Evolutionary conservation across 2,329 filamentous ascomycete species (phyloP).

Genomic region (Beauveria sp.): DNA sequence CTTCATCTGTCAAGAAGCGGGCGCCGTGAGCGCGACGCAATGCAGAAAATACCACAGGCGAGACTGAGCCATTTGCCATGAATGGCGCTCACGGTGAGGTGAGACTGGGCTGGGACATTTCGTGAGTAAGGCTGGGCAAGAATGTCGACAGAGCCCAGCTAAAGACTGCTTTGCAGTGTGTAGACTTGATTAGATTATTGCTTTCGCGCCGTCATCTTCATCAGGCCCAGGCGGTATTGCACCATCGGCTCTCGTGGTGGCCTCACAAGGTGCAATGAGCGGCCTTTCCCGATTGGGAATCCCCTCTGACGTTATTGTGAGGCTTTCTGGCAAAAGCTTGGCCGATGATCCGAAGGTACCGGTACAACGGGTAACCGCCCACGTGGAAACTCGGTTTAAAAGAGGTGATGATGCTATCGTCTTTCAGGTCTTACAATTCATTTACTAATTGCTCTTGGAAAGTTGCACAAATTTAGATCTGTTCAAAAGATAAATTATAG

Average conservation of each 20-base stretch:
- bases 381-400: no score
- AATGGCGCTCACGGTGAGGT: background rate
- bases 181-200: no score
- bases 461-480: background rate
- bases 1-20: no score
- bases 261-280: background rate
- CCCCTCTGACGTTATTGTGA: slow-evolving; percentile 2
- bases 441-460: no score
- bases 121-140: slow-evolving; percentile 4
- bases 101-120: background rate
- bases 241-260: slow-evolving; percentile 6
- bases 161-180: background rate
- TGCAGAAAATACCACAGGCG: no score
- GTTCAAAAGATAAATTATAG: no score
- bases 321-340: slow-evolving; percentile 9
- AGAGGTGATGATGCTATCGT: no score
- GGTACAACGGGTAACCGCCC: background rate
- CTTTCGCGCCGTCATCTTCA: no score
- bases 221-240: slow-evolving; percentile 8
- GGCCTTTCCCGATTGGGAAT: slow-evolving; percentile 3
- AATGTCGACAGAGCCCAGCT: slow-evolving; percentile 1
- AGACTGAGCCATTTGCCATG: background rate
- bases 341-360: slow-evolving; percentile 10
- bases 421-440: no score
- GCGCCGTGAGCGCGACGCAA: no score